Evolutionary conservation across 2,329 filamentous ascomycete genomes (phyloP), one percentile per base, ranked within the genome.

Genomic region (Rutstroemia sp.): DNA sequence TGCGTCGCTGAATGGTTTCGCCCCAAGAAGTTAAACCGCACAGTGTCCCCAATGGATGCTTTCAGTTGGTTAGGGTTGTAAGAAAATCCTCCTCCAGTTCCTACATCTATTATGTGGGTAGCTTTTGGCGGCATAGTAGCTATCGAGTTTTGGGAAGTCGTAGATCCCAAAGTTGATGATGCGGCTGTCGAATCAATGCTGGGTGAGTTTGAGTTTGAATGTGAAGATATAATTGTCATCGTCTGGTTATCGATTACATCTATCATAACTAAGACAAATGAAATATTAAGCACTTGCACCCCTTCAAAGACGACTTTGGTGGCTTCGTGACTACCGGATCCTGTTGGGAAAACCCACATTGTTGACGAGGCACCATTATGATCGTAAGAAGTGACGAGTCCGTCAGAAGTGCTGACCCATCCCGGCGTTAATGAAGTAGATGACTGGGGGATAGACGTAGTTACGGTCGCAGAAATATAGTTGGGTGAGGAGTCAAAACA

Each of bases 1-100:
- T 89, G 85, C 3, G 84, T 86, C 56, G 80, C 82, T 23, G 84
- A 87, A 76, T 89, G 86, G 76, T 89, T 89, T 71, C 78, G 75
- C 64, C 78, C 78, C 70, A 84, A 75, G 75, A 89, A 89, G 62
- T 80, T 78, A 72, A 89, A 89, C 69, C 85, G 71, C 64, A 89
- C 79, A 65, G 80, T 82, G 69, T 89, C 86, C 54, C 86, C 86
- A 1, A 85, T 72, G 47, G 73, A 72, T 48, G 86, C 81, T 53
- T 72, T 69, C 64, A 89, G 72, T 62, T 78, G 71, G 59, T 80
- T 74, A 23, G 86, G 86, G 47, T 73, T 75, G 73, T 41, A 41
- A 41, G 14, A 5, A 17, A 41, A 41, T 6, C 38, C 17, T 9
- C 10, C 17, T 7, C 17, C 17, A 17, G 14, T 12, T 9, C 38